Conservation (phyloP, 331 rosid genomes). For the Pyracantha coccinea region DNA sequence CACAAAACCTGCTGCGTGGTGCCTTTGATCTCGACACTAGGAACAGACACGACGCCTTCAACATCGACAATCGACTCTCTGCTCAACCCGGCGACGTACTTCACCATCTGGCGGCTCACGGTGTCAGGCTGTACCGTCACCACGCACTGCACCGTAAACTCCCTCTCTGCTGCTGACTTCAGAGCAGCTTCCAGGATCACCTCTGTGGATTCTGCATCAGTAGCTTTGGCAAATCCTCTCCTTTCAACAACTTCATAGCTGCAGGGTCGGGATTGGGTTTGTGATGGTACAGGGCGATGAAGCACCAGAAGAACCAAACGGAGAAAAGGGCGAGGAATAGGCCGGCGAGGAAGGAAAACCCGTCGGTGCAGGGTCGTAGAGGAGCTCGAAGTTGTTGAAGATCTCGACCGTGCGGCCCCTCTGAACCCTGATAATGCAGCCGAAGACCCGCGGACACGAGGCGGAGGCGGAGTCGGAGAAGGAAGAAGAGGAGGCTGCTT, state of each 20-base stretch:
- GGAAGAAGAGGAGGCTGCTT: slow-evolving; percentile 15
- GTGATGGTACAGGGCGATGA: background rate
- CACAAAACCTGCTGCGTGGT: slow-evolving; percentile 57
- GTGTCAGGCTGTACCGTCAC: slow-evolving; percentile 51
- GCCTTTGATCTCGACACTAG: slow-evolving; percentile 51
- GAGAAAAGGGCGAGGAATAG: background rate
- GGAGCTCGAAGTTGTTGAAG: slow-evolving; percentile 97
- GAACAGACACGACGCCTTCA: slow-evolving; percentile 64
- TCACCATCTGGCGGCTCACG: slow-evolving; percentile 86
- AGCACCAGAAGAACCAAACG: background rate
- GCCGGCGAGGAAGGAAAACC: background rate
- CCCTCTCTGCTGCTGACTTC: no score
- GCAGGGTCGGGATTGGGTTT: no score
- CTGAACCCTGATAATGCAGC: slow-evolving; percentile 95
- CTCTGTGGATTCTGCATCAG: no score
- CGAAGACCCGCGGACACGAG: slow-evolving; percentile 50
- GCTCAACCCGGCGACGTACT: slow-evolving; percentile 53
- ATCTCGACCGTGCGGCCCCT: slow-evolving; percentile 97
- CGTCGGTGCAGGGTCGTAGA: slow-evolving; percentile 40
- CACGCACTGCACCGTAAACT: slow-evolving; percentile 76
- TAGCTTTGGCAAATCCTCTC: no score
- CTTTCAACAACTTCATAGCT: no score
- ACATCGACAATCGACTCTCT: slow-evolving; percentile 78
- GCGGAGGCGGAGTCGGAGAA: background rate
- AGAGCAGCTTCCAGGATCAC: no score